Conservation (phyloP, 2,329 filamentous ascomycete genomes). For the Aquanectria penicillioides region DNA sequence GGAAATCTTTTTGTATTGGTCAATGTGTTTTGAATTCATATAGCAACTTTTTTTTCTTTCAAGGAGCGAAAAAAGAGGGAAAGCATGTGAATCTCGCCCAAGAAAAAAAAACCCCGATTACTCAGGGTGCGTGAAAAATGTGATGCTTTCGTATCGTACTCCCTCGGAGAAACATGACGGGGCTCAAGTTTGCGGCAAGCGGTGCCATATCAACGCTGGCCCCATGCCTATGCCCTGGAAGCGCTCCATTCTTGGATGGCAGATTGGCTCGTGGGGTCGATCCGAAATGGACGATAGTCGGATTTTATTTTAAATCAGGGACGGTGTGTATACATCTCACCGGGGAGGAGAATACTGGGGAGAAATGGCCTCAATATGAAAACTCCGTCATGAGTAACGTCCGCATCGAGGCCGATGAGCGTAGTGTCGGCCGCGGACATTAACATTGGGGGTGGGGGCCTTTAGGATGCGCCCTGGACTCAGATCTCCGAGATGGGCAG, state of each 20-base stretch:
- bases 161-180: neutral
- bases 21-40: neutral
- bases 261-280: slow-evolving; percentile 1
- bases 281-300: neutral
- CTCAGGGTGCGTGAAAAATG: slow-evolving; percentile 6
- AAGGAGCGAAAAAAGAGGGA: no score
- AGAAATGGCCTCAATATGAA: neutral
- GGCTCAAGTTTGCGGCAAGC: slow-evolving; percentile 14
- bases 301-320: slow-evolving; percentile 18
- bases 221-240: neutral
- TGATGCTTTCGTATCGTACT: slow-evolving; percentile 9
- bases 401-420: no score
- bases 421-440: slow-evolving; percentile 7
- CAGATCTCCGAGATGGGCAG: slow-evolving; percentile 25
- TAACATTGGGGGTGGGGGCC: slow-evolving; percentile 29
- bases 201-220: neutral
- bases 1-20: no score
- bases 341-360: neutral
- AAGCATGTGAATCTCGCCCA: neutral
- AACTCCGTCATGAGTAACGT: neutral
- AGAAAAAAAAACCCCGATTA: slow-evolving; percentile 9
- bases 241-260: slow-evolving; percentile 14
- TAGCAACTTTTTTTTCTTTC: neutral
- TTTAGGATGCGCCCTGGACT: slow-evolving; percentile 13
- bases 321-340: neutral